Conservation (phyloP, 2,329 filamentous ascomycete species). For the Neopestalotiopsis sp. region DNA sequence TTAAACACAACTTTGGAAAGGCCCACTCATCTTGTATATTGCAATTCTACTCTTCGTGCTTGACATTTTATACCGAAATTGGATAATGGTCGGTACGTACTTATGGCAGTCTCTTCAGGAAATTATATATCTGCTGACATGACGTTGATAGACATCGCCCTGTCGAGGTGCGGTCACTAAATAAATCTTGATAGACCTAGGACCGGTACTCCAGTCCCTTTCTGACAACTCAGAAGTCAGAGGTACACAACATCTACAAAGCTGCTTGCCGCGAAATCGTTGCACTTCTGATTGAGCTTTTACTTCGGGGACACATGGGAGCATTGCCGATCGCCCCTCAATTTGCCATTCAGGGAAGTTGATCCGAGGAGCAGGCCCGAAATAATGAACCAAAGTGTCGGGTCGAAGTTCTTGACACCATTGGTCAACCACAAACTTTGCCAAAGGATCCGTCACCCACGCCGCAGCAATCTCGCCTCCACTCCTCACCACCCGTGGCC, state of each 20-base stretch:
- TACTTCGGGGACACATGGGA: not conserved
- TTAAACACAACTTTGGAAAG: no score
- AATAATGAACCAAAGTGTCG: conserved; percentile 9
- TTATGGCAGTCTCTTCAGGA: no score
- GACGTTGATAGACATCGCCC: no score
- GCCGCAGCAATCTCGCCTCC: not conserved
- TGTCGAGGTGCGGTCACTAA: no score
- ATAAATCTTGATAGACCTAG: no score
- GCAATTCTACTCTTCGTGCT: no score
- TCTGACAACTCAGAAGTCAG: not conserved
- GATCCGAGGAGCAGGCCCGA: conserved; percentile 6
- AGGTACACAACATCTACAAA: not conserved
- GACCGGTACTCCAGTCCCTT: no score
- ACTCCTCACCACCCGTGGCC: not conserved
- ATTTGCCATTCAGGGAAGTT: conserved; percentile 7
- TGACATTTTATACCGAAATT: no score
- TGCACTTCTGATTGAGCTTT: not conserved
- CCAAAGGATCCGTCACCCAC: not conserved
- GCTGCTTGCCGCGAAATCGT: not conserved
- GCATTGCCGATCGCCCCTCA: conserved; percentile 8
- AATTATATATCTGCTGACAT: no score
- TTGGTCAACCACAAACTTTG: not conserved
- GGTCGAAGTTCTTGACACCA: not conserved
- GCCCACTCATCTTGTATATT: no score
- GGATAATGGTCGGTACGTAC: no score